Conservation (phyloP, 306 rosid species). For the Citrullus mucosospermus region DNA sequence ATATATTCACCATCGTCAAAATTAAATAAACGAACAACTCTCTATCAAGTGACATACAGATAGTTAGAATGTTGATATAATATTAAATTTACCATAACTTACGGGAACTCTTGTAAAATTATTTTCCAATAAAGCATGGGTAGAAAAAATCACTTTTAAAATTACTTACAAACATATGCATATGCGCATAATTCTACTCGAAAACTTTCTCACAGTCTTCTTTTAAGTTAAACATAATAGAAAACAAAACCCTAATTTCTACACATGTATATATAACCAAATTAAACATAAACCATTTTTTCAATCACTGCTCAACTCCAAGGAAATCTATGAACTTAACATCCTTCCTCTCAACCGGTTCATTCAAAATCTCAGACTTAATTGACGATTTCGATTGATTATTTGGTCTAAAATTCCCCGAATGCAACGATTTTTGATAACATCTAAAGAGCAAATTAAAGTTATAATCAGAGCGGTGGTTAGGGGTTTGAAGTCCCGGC, state of each 20-base stretch:
- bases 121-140: too few relatives aligned
- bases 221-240: neutral
- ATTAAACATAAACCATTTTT: neutral
- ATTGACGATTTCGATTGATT: neutral
- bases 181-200: neutral
- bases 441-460: neutral
- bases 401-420: neutral
- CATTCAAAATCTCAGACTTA: conserved; percentile 3
- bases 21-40: too few relatives aligned
- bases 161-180: neutral
- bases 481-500: neutral
- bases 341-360: conserved; percentile 11
- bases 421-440: neutral
- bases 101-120: too few relatives aligned
- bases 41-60: too few relatives aligned
- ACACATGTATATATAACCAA: neutral
- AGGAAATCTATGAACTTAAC: conserved; percentile 52
- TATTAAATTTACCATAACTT: too few relatives aligned
- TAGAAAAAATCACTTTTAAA: too few relatives aligned
- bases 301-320: conserved; percentile 26
- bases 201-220: neutral
- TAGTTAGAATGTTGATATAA: too few relatives aligned
- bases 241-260: neutral
- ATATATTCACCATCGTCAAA: neutral
- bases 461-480: neutral